phyloP scores from a whole-genome alignment of 192 early-diverging fungal species.

The Coemansia sp. region DNA sequence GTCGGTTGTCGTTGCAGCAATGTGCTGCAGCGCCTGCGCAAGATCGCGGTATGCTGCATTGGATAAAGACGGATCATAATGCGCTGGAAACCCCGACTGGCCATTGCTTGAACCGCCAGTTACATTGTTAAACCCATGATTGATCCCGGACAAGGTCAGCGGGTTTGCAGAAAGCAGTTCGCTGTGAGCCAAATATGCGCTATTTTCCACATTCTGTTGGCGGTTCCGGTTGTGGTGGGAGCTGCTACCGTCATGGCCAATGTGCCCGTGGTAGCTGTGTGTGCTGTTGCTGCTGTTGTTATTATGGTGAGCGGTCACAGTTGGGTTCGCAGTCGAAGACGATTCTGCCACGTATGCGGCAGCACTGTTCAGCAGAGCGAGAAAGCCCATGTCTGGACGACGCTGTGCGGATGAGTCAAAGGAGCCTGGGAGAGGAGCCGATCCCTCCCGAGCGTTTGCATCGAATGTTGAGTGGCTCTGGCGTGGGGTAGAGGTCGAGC shows the following conservation, averaged over 20 bases:
- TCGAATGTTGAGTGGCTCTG: constrained; percentile 18
- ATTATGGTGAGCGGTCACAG: neutral
- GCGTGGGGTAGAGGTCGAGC: constrained; percentile 35
- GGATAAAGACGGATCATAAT: constrained; percentile 29
- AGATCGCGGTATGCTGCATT: constrained; percentile 41
- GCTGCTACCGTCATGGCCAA: neutral
- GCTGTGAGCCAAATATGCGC: constrained; percentile 17
- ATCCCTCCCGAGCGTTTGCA: constrained; percentile 25
- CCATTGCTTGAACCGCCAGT: constrained; percentile 3
- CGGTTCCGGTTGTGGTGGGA: neutral
- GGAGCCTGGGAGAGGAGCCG: constrained; percentile 27
- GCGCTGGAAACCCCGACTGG: constrained; percentile 15
- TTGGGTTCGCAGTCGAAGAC: neutral
- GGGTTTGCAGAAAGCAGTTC: constrained; percentile 27
- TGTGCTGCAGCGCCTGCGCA: constrained; percentile 48
- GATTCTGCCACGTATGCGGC: constrained; percentile 48
- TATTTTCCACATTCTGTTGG: constrained; percentile 16
- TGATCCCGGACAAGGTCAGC: constrained; percentile 30
- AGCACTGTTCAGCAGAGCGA: constrained; percentile 50
- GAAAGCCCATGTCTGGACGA: constrained; percentile 44
- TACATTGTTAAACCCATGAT: constrained; percentile 15
- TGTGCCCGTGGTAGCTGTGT: neutral
- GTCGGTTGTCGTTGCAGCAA: constrained; percentile 31
- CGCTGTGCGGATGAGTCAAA: constrained; percentile 16
- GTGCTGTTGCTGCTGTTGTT: too few relatives aligned